Percentiles rank a stretch among this genome's conserved stretches.
Conservation (phyloP, 2,329 filamentous ascomycete species). For the Dactylellina leptospora region DNA sequence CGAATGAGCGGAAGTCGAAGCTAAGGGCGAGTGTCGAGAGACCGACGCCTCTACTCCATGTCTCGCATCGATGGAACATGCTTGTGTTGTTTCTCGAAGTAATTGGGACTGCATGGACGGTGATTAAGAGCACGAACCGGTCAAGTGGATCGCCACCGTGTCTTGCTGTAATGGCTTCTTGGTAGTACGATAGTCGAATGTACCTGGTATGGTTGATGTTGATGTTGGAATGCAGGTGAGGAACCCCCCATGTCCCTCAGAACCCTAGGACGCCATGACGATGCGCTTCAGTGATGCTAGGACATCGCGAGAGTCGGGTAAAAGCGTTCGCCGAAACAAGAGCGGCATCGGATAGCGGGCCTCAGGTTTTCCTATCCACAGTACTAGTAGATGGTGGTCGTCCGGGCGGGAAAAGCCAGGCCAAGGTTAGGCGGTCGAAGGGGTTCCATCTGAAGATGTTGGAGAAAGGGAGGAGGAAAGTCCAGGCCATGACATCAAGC, state of each 20-base stretch:
- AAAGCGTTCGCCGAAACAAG: constrained; percentile 28
- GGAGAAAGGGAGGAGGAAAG: constrained; percentile 12
- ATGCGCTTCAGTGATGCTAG: constrained; percentile 12
- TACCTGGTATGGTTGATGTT: constrained; percentile 30
- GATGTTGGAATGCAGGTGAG: constrained; percentile 20
- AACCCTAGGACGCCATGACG: constrained; percentile 14
- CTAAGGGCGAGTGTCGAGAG: constrained; percentile 9
- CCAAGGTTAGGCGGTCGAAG: constrained; percentile 7
- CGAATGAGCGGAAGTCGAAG: constrained; percentile 20
- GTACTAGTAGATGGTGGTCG: not conserved
- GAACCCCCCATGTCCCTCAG: constrained; percentile 10
- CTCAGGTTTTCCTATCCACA: not conserved
- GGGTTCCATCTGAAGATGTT: constrained; percentile 10
- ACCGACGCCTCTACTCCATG: not conserved
- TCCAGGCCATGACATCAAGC: constrained; percentile 10
- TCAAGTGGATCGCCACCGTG: constrained; percentile 44
- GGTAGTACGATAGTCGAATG: constrained; percentile 14
- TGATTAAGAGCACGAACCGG: constrained; percentile 21
- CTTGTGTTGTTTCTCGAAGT: constrained; percentile 41
- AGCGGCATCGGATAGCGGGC: constrained; percentile 8
- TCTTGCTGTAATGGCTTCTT: constrained; percentile 12
- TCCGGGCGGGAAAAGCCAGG: constrained; percentile 18
- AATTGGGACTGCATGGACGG: constrained; percentile 2
- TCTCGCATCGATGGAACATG: constrained; percentile 38
- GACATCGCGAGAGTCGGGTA: constrained; percentile 21